Percentiles rank a stretch among this genome's conserved stretches.
Conservation (phyloP, 805 yeast species). For the Yarrowia sp. region DNA sequence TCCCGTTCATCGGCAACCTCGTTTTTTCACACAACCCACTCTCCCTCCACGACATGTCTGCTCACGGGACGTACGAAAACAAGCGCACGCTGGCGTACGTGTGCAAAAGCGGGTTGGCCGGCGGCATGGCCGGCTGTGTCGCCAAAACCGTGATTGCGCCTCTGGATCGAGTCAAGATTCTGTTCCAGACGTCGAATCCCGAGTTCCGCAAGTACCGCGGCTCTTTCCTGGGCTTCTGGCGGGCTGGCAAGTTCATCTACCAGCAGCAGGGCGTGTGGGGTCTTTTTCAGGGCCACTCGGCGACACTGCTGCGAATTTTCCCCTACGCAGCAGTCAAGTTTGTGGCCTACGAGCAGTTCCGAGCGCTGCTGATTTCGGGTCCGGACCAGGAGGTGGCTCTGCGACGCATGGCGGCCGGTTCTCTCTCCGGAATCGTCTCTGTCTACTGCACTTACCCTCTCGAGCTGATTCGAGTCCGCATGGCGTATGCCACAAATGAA, state of each 20-base stretch:
- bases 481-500: slow-evolving; percentile 75
- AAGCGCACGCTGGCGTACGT: slow-evolving; percentile 77
- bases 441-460: slow-evolving; percentile 90
- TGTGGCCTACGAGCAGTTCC: slow-evolving; percentile 90
- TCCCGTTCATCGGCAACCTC: background rate
- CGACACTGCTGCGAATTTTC: slow-evolving; percentile 83
- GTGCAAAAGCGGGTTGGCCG: slow-evolving; percentile 81
- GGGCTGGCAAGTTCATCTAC: slow-evolving; percentile 70
- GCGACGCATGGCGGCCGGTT: slow-evolving; percentile 82
- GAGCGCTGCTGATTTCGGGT: slow-evolving; percentile 74
- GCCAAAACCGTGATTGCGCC: slow-evolving; percentile 97
- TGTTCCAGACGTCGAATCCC: slow-evolving; percentile 94
- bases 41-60: background rate
- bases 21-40: background rate
- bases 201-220: slow-evolving; percentile 80
- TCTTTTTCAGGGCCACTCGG: slow-evolving; percentile 92
- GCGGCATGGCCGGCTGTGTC: slow-evolving; percentile 94
- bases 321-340: slow-evolving; percentile 98
- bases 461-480: slow-evolving; percentile 82
- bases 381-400: slow-evolving; percentile 72
- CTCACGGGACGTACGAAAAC: slow-evolving; percentile 38
- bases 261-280: slow-evolving; percentile 71
- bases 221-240: slow-evolving; percentile 67
- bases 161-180: slow-evolving; percentile 86
- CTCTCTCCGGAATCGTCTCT: slow-evolving; percentile 81